phyloP scores from a whole-genome alignment of 176 grass and related monocot genomes.

The Metroxylon sagu region DNA sequence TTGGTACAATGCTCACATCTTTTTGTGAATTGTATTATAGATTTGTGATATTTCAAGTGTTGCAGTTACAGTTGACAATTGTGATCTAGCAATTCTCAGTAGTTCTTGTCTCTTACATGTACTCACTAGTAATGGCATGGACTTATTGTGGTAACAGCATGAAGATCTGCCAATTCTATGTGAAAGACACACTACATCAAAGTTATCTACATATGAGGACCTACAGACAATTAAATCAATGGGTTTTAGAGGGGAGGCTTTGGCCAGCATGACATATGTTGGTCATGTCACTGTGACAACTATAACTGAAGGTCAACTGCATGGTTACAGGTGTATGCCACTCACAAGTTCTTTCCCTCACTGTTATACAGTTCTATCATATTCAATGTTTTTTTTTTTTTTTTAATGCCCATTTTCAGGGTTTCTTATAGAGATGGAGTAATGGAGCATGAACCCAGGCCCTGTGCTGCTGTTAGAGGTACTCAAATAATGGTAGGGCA shows the following conservation, averaged over 20 bases:
- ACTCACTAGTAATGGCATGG: no score
- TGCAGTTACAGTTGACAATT: no score
- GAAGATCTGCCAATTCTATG: slow-evolving; percentile 90
- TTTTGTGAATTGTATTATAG: no score
- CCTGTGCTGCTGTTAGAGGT: slow-evolving; percentile 91
- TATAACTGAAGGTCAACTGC: slow-evolving; percentile 85
- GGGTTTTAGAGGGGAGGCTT: slow-evolving; percentile 94
- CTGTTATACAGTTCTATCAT: no score
- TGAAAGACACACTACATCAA: slow-evolving; percentile 94
- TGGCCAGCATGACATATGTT: slow-evolving; percentile 97
- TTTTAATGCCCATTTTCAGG: slow-evolving; percentile 28
- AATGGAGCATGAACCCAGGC: slow-evolving; percentile 87
- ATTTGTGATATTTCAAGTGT: no score
- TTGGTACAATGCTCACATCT: no score
- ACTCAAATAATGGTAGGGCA: slow-evolving; percentile 83
- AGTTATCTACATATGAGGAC: slow-evolving; percentile 81
- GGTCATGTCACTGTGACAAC: slow-evolving; percentile 95
- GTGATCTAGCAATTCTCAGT: no score
- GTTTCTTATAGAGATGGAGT: slow-evolving; percentile 90
- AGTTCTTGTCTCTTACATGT: no score
- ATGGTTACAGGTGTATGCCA: slow-evolving; percentile 68
- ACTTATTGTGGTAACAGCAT: slow-evolving; percentile 21
- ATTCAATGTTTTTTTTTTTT: no score
- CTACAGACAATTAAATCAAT: slow-evolving; percentile 91
- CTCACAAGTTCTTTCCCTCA: no score